phyloP scores from a whole-genome alignment of 768 basidiomycete species.

The Trametes cubensis region DNA sequence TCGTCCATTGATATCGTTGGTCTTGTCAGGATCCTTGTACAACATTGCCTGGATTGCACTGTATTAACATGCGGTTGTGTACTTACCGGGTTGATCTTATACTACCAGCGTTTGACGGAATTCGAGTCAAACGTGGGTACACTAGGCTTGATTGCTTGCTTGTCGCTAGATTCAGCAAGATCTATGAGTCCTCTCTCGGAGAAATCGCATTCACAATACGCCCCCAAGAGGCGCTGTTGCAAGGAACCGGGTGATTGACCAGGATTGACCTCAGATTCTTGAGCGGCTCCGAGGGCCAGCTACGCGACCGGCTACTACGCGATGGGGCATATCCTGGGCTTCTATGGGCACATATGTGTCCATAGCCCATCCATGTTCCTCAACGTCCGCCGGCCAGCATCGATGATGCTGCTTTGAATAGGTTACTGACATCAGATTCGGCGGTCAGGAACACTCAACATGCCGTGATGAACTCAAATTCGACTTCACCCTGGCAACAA shows the following conservation, averaged over 20 bases:
- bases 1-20: too few species aligned
- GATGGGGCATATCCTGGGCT: neutral
- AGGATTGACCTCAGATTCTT: neutral
- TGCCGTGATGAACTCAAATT: conserved; percentile 15
- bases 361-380: neutral
- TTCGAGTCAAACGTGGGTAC: too few species aligned
- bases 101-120: too few species aligned
- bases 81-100: too few species aligned
- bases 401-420: neutral
- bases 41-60: too few species aligned
- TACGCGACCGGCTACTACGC: conserved; percentile 9
- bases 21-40: too few species aligned
- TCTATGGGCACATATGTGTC: conserved; percentile 19
- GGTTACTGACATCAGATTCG: neutral
- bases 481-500: conserved; percentile 13
- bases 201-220: too few species aligned
- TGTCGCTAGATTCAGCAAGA: too few species aligned
- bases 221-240: neutral
- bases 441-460: neutral
- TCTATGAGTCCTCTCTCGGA: too few species aligned
- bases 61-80: too few species aligned
- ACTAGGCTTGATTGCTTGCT: too few species aligned
- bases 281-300: neutral
- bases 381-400: neutral
- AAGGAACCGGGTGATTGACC: neutral